phyloP scores from a whole-genome alignment of 1,284 basidiomycete species.

The Gomphus sp. region DNA sequence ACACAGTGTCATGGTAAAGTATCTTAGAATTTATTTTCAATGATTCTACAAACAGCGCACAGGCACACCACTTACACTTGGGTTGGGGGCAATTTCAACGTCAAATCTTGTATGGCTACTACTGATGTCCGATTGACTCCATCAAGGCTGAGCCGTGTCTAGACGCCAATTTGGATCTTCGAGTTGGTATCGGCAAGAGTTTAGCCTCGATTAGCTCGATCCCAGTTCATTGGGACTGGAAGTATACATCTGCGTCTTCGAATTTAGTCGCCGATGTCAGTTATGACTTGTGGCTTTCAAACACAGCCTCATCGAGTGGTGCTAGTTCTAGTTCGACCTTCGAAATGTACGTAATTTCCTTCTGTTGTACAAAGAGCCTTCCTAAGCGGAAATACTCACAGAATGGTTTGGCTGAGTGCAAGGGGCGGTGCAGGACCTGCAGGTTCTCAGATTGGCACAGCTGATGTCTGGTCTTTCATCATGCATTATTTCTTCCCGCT shows the following conservation, averaged over 20 bases:
- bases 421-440: conserved; percentile 24
- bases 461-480: not conserved
- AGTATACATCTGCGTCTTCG: conserved; percentile 24
- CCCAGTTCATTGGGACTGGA: conserved; percentile 25
- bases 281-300: conserved; percentile 28
- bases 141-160: not conserved
- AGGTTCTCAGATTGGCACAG: conserved; percentile 25
- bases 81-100: not conserved
- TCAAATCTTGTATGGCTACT: not conserved
- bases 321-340: conserved; percentile 22
- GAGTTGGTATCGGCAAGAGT: conserved; percentile 18
- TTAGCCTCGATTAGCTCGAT: conserved; percentile 24
- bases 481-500: not conserved
- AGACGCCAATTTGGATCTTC: not conserved
- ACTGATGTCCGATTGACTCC: not conserved
- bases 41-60: not conserved
- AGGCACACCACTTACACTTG: not conserved
- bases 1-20: not conserved
- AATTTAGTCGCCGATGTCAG: conserved; percentile 27
- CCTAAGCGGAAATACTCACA: not conserved
- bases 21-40: not conserved
- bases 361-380: not conserved
- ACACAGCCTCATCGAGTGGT: conserved; percentile 8
- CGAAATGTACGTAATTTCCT: conserved; percentile 17
- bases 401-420: conserved; percentile 28